These are phyloP conservation scores for Neohortaea acidophila DNA, from an alignment of 495 filamentous ascomycete genomes.

Conservation along the genomic window DNA sequence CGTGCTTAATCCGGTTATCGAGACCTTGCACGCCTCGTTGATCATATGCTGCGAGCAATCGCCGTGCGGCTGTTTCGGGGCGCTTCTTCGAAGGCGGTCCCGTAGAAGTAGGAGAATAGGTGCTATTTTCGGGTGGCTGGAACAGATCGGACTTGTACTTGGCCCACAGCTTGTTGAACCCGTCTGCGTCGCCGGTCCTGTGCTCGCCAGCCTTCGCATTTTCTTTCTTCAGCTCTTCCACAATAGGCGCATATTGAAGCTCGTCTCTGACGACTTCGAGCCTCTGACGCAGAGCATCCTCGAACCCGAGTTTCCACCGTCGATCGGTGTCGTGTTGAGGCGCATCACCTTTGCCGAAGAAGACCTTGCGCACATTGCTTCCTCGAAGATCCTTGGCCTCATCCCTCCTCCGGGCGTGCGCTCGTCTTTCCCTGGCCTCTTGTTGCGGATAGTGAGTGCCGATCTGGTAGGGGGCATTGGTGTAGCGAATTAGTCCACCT, in stretches of 20 bases:
- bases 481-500: no score
- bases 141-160: constrained; percentile 1
- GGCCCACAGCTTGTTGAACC: constrained; percentile 9
- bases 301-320: not conserved
- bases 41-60: constrained; percentile 3
- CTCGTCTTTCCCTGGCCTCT: not conserved
- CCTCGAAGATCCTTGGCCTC: not conserved
- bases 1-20: constrained; percentile 41
- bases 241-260: constrained; percentile 11
- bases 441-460: no score
- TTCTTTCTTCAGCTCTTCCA: constrained; percentile 10
- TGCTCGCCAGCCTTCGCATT: not conserved
- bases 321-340: not conserved
- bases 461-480: no score
- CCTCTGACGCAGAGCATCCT: constrained; percentile 4
- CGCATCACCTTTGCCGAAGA: not conserved
- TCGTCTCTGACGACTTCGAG: constrained; percentile 8
- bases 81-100: constrained; percentile 3
- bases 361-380: not conserved
- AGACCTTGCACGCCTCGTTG: constrained; percentile 6
- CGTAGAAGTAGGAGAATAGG: no score
- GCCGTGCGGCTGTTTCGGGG: no score
- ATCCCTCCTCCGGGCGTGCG: not conserved
- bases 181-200: not conserved
- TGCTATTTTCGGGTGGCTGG: not conserved